phyloP scores from a whole-genome alignment of 2,329 filamentous ascomycete genomes.

The Aspergillus alliaceus region DNA sequence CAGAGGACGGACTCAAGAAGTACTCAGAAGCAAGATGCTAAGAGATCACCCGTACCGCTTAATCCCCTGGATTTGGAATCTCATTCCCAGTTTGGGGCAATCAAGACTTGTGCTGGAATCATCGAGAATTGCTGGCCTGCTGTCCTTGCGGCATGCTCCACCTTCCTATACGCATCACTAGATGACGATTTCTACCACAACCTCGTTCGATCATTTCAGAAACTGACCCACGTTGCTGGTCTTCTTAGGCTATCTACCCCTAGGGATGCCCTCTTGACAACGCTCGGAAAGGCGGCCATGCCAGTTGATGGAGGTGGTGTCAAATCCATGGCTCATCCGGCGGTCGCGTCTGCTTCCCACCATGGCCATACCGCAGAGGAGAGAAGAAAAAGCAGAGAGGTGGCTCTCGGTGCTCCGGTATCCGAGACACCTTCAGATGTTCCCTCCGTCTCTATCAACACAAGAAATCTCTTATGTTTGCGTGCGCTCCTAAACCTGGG shows the following conservation, averaged over 20 bases:
- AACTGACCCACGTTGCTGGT: conserved; percentile 91
- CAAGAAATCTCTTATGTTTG: conserved; percentile 85
- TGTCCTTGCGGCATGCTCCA: conserved; percentile 89
- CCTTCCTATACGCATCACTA: conserved; percentile 86
- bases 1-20: conserved; percentile 31
- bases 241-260: conserved; percentile 81
- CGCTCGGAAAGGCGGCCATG: conserved; percentile 87
- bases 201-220: conserved; percentile 88
- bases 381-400: conserved; percentile 28
- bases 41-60: conserved; percentile 55
- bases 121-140: conserved; percentile 95
- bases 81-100: conserved; percentile 68
- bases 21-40: conserved; percentile 23
- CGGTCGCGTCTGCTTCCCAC: conserved; percentile 20
- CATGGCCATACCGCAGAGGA: conserved; percentile 29
- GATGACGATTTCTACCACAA: conserved; percentile 94
- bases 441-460: conserved; percentile 64
- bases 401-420: conserved; percentile 24
- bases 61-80: conserved; percentile 78
- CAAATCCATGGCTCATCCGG: conserved; percentile 19
- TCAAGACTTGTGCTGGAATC: conserved; percentile 76
- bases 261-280: conserved; percentile 91
- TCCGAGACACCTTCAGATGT: conserved; percentile 41
- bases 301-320: conserved; percentile 63
- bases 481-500: conserved; percentile 91